Evolutionary conservation across 176 grass and related monocot species (phyloP).

Genomic region (Carex kokanica): DNA sequence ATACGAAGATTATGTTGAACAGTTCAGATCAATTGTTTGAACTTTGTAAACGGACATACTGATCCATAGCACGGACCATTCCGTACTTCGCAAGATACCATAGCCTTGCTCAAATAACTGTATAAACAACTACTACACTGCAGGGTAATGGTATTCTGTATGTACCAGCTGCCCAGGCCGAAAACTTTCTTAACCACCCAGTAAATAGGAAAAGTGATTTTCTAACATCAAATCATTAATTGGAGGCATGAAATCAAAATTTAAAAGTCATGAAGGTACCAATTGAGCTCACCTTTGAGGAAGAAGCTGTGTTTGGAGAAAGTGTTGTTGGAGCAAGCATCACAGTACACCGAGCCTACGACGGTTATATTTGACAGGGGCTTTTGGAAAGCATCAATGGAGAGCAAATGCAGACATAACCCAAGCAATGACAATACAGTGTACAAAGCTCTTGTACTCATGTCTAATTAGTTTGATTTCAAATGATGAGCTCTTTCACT

Average conservation of each 20-base stretch:
- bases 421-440: conserved; percentile 26
- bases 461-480: conserved; percentile 22
- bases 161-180: not conserved
- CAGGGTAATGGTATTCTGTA: not conserved
- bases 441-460: conserved; percentile 22
- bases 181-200: too few relatives aligned
- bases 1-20: too few relatives aligned
- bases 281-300: conserved; percentile 58
- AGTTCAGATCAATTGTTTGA: too few relatives aligned
- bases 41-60: too few relatives aligned
- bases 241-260: not conserved
- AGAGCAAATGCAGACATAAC: not conserved
- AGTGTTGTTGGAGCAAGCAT: conserved; percentile 83
- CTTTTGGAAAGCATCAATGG: conserved; percentile 37
- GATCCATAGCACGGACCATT: too few relatives aligned
- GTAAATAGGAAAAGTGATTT: not conserved
- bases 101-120: too few relatives aligned
- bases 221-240: not conserved
- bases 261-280: not conserved
- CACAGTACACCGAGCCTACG: conserved; percentile 91
- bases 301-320: conserved; percentile 98
- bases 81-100: too few relatives aligned
- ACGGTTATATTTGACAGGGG: conserved; percentile 77
- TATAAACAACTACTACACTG: not conserved
- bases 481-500: conserved; percentile 9